A percentile compares a stretch with the other conserved stretches of the same genome.
phyloP scores from a whole-genome alignment of 768 basidiomycete species.

The Saitozyma sp. region DNA sequence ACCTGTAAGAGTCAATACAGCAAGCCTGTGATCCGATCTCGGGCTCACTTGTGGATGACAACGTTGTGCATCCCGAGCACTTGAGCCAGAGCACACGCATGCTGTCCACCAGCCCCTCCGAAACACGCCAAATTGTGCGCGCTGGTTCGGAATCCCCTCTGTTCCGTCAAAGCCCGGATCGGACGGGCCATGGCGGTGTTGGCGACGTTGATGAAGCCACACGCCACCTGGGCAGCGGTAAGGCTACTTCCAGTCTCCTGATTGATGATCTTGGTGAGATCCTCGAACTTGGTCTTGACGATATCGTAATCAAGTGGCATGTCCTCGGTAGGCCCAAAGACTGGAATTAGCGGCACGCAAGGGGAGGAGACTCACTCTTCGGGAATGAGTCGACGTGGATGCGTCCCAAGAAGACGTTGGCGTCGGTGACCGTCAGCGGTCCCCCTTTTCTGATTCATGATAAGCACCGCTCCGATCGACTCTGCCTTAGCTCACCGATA shows the following conservation, averaged over 20 bases:
- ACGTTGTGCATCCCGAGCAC: conserved; percentile 3
- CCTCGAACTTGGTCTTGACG: conserved; percentile 68
- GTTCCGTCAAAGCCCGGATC: conserved; percentile 87
- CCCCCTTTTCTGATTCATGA: background rate
- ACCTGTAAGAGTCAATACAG: conserved; percentile 55
- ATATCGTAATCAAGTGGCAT: conserved; percentile 77
- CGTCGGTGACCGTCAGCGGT: background rate
- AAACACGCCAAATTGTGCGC: conserved; percentile 60
- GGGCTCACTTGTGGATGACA: background rate
- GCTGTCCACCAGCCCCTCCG: conserved; percentile 53
- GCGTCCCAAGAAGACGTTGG: conserved; percentile 71
- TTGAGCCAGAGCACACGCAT: conserved; percentile 43
- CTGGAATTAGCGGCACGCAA: conserved; percentile 66
- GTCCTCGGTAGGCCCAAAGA: conserved; percentile 87
- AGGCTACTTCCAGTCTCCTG: conserved; percentile 59
- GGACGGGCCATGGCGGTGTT: conserved; percentile 97
- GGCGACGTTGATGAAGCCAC: conserved; percentile 90
- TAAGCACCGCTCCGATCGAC: too few relatives aligned
- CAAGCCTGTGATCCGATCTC: conserved; percentile 13
- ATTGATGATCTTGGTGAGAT: conserved; percentile 70
- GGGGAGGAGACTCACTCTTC: conserved; percentile 56
- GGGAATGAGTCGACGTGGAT: conserved; percentile 64
- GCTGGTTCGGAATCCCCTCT: conserved; percentile 76
- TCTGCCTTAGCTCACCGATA: background rate
- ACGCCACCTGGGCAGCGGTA: conserved; percentile 9